Percentiles rank a stretch among this genome's conserved stretches.
Conservation (phyloP, 73 alveolate genomes). For the Halteria grandinella region DNA sequence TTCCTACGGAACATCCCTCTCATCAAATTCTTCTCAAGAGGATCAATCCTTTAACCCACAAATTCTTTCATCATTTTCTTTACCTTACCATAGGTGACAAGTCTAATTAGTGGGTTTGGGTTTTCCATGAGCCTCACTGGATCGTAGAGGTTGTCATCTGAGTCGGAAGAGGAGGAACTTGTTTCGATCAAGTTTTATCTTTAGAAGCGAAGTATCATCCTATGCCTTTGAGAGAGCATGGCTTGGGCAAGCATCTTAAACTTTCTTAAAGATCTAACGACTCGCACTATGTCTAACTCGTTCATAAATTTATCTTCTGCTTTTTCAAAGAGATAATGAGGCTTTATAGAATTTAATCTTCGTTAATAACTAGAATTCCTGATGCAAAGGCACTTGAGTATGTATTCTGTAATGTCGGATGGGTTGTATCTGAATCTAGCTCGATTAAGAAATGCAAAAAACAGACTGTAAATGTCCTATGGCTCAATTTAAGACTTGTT, state of each 20-base stretch:
- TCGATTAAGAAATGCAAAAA: neutral
- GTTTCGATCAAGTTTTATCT: slow-evolving; percentile 26
- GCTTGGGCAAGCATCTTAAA: slow-evolving; percentile 12
- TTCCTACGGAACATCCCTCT: slow-evolving; percentile 35
- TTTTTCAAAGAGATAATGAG: slow-evolving; percentile 14
- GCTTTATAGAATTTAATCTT: neutral
- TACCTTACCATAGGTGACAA: slow-evolving; percentile 33
- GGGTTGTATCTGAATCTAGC: slow-evolving; percentile 15
- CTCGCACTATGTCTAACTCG: slow-evolving; percentile 26
- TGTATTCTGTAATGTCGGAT: neutral
- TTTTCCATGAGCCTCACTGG: slow-evolving; percentile 15
- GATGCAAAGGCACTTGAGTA: slow-evolving; percentile 24
- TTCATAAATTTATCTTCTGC: slow-evolving; percentile 7
- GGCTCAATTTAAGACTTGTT: neutral
- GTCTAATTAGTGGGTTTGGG: slow-evolving; percentile 28
- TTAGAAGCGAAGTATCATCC: slow-evolving; percentile 34
- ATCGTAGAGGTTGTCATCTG: slow-evolving; percentile 9
- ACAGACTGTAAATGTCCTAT: neutral
- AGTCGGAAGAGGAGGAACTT: slow-evolving; percentile 37
- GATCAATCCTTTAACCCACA: neutral
- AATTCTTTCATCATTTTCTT: neutral
- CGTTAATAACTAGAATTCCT: neutral
- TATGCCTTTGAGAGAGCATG: slow-evolving; percentile 8
- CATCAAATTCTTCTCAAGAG: slow-evolving; percentile 13
- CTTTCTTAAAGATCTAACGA: slow-evolving; percentile 24